Conservation (phyloP, 1,284 basidiomycete genomes). For the Psilocybe mexicana region DNA sequence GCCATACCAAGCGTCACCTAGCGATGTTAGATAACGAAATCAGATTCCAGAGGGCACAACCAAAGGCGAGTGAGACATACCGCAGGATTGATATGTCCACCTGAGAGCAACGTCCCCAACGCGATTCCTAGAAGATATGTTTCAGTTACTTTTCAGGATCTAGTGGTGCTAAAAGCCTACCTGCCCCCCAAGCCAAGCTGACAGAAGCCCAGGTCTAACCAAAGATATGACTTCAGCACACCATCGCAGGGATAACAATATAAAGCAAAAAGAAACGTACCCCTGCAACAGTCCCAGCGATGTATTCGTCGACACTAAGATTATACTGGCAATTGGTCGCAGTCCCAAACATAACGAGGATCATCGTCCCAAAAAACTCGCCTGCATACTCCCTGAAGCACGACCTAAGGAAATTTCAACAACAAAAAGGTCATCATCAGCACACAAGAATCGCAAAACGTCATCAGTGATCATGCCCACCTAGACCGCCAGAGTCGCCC, state of each 20-base stretch:
- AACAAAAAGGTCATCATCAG: neutral
- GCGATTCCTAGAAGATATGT: slow-evolving; percentile 27
- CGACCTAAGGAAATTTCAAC: neutral
- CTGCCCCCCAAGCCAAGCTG: slow-evolving; percentile 57
- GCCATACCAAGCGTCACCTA: slow-evolving; percentile 57
- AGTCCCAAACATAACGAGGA: slow-evolving; percentile 58
- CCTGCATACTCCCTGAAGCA: slow-evolving; percentile 29
- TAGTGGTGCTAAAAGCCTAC: slow-evolving; percentile 26
- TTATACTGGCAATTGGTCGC: slow-evolving; percentile 57
- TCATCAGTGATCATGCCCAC: slow-evolving; percentile 35
- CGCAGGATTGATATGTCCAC: slow-evolving; percentile 72
- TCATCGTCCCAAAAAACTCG: slow-evolving; percentile 62
- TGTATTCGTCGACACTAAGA: slow-evolving; percentile 41
- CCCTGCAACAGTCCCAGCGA: slow-evolving; percentile 50
- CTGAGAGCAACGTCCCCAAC: slow-evolving; percentile 65
- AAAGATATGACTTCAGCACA: neutral
- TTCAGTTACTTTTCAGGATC: neutral
- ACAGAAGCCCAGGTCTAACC: slow-evolving; percentile 47
- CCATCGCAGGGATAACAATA: neutral
- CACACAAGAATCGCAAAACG: neutral
- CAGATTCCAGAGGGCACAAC: neutral
- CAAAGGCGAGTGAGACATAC: slow-evolving; percentile 31
- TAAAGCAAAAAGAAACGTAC: slow-evolving; percentile 37
- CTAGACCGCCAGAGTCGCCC: slow-evolving; percentile 31
- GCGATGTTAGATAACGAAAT: neutral